These are phyloP conservation scores for Basipetospora sp. DNA, from an alignment of 2,329 filamentous ascomycete species.

Conservation along the genomic window DNA sequence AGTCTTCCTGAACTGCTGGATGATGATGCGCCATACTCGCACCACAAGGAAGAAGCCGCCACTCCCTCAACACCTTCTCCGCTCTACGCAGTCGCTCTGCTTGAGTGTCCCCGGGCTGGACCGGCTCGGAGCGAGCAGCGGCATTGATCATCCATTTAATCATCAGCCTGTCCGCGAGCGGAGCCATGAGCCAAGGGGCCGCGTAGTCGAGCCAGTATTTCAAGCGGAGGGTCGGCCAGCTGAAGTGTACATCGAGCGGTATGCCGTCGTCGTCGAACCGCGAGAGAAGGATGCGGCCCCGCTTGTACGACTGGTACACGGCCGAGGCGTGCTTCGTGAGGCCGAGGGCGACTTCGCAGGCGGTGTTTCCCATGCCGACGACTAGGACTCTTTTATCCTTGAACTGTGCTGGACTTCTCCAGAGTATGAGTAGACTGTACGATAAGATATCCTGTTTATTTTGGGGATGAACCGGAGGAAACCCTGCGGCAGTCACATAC, in stretches of 20 bases:
- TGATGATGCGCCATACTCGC: conserved; percentile 10
- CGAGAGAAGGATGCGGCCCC: conserved; percentile 19
- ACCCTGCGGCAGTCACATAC: conserved; percentile 8
- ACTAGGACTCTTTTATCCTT: conserved; percentile 23
- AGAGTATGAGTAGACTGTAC: neutral
- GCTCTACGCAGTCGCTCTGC: conserved; percentile 1
- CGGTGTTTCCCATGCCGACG: conserved; percentile 21
- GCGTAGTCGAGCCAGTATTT: conserved; percentile 12
- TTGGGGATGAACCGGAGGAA: neutral
- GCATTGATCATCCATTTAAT: neutral
- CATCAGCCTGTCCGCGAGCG: neutral
- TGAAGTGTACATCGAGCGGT: conserved; percentile 15
- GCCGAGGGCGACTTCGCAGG: conserved; percentile 7
- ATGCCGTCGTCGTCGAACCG: conserved; percentile 16
- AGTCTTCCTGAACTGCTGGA: conserved; percentile 14
- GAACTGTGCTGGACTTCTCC: conserved; percentile 10
- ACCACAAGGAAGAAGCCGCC: conserved; percentile 19
- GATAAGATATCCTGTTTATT: neutral
- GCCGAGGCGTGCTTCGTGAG: conserved; percentile 17
- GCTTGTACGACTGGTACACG: conserved; percentile 24
- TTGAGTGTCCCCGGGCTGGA: neutral
- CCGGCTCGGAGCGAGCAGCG: neutral
- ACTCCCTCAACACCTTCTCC: conserved; percentile 8
- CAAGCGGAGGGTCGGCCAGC: conserved; percentile 15
- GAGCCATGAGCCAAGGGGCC: conserved; percentile 2